Evolutionary conservation across 2,329 filamentous ascomycete species (phyloP), one percentile per base, ranked within the genome.

Genomic region (Trichophyton equinum): DNA sequence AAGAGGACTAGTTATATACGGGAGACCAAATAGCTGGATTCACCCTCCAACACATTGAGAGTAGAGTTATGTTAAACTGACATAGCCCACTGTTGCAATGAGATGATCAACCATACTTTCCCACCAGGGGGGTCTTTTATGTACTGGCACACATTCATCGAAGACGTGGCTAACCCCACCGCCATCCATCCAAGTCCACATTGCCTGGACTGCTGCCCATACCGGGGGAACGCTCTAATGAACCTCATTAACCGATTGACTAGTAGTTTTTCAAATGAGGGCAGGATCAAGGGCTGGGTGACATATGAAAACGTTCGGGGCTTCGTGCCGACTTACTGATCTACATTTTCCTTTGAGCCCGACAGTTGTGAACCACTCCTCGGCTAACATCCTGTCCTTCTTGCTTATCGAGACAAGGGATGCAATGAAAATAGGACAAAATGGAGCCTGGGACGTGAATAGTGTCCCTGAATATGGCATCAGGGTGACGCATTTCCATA

Each of bases 391-490:
- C 20, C 62, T 61, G 7, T 63, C 61, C 40, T 61, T 38, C n/a
- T 60, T 30, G 18, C 38, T 44, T 25, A 38, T 49, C 7, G 58
- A 57, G 30, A 64, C 59, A 13, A 64, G 55, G 3, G 57, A 60
- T 11, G 60, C 59, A 25, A 64, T 36, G n/a, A 60, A 60, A 27
- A 64, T 47, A 18, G 49, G 47, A 40, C 51, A 64, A 22, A 64
- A 61, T 3, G 62, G 58, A 8, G 61, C 56, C 47, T 63, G 62
- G 11, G 62, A 62, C 1, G 62, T 64, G 38, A 63, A 64, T 9
- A 64, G 53, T 3, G 22, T 36, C 4, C 62, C 62, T 18, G 49
- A 57, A 40, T 53, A 58, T n/a, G 62, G 62, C 49, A 64, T 57
- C 15, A 27, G 46, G 8, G 57, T 40, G 18, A 60, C 49, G 25